phyloP scores from a whole-genome alignment of 495 filamentous ascomycete genomes.

The Podospora anserina region DNA sequence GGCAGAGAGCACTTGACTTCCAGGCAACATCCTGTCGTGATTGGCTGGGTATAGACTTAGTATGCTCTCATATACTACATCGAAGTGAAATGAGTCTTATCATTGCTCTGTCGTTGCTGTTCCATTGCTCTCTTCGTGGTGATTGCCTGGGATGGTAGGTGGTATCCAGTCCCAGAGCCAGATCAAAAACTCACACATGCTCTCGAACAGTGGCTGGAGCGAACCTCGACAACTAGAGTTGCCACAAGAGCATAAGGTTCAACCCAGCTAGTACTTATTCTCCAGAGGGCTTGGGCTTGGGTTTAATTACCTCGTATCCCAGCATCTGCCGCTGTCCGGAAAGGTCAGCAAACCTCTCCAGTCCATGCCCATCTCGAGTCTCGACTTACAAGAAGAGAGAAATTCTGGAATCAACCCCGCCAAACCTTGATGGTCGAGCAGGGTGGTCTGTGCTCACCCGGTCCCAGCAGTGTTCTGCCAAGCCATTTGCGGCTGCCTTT shows the following conservation, averaged over 20 bases:
- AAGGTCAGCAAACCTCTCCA: not conserved
- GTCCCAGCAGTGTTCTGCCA: not conserved
- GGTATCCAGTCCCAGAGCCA: too few relatives aligned
- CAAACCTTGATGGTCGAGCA: not conserved
- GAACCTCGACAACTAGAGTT: not conserved
- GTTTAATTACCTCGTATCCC: too few relatives aligned
- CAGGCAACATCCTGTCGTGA: not conserved
- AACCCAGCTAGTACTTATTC: too few relatives aligned
- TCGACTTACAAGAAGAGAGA: not conserved
- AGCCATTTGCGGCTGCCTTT: conserved; percentile 1
- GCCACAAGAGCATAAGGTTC: too few relatives aligned
- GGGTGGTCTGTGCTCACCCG: not conserved
- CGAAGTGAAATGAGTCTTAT: not conserved
- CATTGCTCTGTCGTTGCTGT: not conserved
- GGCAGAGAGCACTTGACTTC: not conserved
- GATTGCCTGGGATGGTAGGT: too few relatives aligned
- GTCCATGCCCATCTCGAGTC: not conserved
- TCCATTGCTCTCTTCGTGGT: not conserved
- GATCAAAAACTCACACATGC: too few relatives aligned
- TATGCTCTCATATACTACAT: too few relatives aligned
- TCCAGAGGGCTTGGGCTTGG: too few relatives aligned
- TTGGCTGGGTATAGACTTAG: not conserved
- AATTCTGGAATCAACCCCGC: not conserved
- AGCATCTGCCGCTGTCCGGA: not conserved
- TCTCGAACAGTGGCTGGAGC: not conserved